Evolutionary conservation across 2,329 filamentous ascomycete genomes (phyloP).

Genomic region (Aspergillus terreus): DNA sequence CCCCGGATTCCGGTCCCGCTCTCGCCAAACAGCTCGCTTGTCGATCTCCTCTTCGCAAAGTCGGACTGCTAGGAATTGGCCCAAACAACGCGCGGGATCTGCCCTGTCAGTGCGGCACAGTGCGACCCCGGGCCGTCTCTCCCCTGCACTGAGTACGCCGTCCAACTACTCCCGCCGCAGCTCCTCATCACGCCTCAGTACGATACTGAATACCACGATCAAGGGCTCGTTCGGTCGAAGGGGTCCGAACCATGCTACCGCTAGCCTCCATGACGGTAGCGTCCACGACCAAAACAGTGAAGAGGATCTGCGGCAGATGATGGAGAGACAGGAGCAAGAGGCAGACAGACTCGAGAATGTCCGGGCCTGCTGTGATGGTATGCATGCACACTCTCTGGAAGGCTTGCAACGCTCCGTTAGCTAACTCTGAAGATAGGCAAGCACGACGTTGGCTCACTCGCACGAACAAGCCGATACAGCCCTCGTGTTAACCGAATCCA

Average conservation of each 20-base stretch:
- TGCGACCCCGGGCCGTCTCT: constrained; percentile 33
- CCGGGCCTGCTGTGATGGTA: constrained; percentile 94
- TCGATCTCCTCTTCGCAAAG: constrained; percentile 82
- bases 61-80: constrained; percentile 63
- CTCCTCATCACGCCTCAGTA: constrained; percentile 46
- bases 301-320: constrained; percentile 75
- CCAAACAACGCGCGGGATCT: constrained; percentile 47
- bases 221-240: constrained; percentile 49
- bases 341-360: constrained; percentile 87
- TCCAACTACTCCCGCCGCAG: constrained; percentile 36
- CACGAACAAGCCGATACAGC: constrained; percentile 40
- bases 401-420: not conserved
- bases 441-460: constrained; percentile 60
- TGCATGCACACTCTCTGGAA: constrained; percentile 36
- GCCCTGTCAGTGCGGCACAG: constrained; percentile 36
- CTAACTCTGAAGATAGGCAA: constrained; percentile 52
- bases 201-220: constrained; percentile 46
- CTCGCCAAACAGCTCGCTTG: constrained; percentile 52
- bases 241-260: constrained; percentile 35
- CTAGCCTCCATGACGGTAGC: constrained; percentile 38
- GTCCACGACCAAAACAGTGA: constrained; percentile 63
- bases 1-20: constrained; percentile 55
- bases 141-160: constrained; percentile 32
- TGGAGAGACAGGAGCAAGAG: constrained; percentile 64
- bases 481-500: constrained; percentile 36